Percentiles rank a stretch among this genome's conserved stretches.
Evolutionary conservation across 2,329 filamentous ascomycete genomes (phyloP).

Genomic region (Venturia carpophila): DNA sequence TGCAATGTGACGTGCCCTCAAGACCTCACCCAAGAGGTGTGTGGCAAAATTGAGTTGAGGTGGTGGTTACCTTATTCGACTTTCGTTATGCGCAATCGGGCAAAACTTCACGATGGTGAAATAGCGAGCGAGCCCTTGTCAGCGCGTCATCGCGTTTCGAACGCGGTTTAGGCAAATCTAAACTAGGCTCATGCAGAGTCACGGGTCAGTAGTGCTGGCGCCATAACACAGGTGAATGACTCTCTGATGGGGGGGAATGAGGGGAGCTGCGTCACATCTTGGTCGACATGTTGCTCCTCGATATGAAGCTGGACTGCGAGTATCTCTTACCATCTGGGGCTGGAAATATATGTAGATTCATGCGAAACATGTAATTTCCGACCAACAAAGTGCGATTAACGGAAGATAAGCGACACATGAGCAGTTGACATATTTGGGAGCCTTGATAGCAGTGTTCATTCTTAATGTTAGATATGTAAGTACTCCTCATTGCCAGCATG

Average conservation of each 20-base stretch:
- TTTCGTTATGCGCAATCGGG: neutral
- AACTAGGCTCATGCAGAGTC: too few species aligned
- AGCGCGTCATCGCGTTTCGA: neutral
- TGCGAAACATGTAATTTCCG: too few species aligned
- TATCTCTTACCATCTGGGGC: too few species aligned
- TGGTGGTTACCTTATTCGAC: neutral
- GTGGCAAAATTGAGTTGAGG: neutral
- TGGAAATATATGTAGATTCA: too few species aligned
- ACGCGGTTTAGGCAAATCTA: too few species aligned
- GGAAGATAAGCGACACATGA: neutral
- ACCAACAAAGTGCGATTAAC: too few species aligned
- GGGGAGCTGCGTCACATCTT: too few species aligned
- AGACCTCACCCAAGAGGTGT: neutral
- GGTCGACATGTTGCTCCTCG: too few species aligned
- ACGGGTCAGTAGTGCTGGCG: too few species aligned
- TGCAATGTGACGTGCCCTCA: neutral
- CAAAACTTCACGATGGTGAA: neutral
- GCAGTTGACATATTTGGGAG: neutral
- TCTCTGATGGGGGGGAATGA: neutral
- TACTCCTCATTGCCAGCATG: slow-evolving; percentile 3
- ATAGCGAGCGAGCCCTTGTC: neutral
- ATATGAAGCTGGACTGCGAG: too few species aligned
- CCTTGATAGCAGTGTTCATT: neutral
- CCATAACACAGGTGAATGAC: too few species aligned
- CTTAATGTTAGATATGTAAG: neutral